A percentile compares a stretch with the other conserved stretches of the same genome.
Evolutionary conservation across 163 green algal species (phyloP).

Genomic region (Chlamydomonas reinhardtii): DNA sequence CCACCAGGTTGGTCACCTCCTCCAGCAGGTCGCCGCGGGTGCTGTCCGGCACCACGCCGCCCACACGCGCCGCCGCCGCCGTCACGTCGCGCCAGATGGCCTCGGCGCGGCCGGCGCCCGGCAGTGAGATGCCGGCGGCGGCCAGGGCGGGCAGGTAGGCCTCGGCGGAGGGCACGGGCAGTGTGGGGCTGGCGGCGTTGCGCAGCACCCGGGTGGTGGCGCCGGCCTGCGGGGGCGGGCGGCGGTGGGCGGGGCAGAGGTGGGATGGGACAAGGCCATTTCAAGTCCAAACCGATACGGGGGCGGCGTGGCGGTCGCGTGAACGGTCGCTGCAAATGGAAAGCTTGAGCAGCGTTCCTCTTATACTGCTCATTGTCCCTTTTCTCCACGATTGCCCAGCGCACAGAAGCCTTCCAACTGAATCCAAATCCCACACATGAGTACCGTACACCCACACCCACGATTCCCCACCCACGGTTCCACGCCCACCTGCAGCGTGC

Average conservation of each 20-base stretch:
- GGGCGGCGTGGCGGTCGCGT: too few relatives aligned
- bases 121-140: constrained; percentile 72
- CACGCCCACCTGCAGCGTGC: constrained; percentile 56
- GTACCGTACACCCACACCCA: not conserved
- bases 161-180: constrained; percentile 57
- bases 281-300: too few relatives aligned
- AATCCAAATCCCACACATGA: not conserved
- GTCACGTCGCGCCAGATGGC: constrained; percentile 82
- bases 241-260: too few relatives aligned
- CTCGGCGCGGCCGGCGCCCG: constrained; percentile 65
- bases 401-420: too few relatives aligned
- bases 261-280: too few relatives aligned
- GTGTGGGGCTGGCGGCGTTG: constrained; percentile 64
- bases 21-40: constrained; percentile 62
- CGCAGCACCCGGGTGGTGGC: constrained; percentile 76
- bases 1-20: constrained; percentile 93
- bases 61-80: constrained; percentile 68
- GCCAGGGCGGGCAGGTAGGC: constrained; percentile 69
- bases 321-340: too few relatives aligned
- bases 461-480: not conserved
- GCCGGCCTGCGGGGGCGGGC: constrained; percentile 40
- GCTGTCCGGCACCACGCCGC: constrained; percentile 68
- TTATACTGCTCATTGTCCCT: too few relatives aligned
- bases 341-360: too few relatives aligned
- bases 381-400: too few relatives aligned